Percentiles rank a stretch among this genome's conserved stretches.
phyloP scores from a whole-genome alignment of 1,139 yeast species.

The Neolecta irregularis region DNA sequence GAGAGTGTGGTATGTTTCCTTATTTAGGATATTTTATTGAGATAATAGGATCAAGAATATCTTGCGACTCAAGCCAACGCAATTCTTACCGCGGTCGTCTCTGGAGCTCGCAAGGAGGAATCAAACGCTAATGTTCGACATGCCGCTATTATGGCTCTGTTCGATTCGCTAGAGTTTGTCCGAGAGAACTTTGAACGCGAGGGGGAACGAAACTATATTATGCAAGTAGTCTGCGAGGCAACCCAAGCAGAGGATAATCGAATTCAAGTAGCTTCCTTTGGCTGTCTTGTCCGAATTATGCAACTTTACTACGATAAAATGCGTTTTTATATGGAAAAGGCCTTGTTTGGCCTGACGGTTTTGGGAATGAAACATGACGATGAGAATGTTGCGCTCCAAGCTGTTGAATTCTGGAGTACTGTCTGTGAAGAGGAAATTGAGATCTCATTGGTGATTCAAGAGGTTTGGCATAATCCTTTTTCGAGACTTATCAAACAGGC shows the following conservation, averaged over 20 bases:
- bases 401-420: slow-evolving; percentile 96
- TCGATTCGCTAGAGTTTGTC: slow-evolving; percentile 80
- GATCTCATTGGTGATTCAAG: slow-evolving; percentile 51
- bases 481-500: slow-evolving; percentile 4
- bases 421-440: slow-evolving; percentile 93
- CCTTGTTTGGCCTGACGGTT: slow-evolving; percentile 77
- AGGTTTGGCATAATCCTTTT: slow-evolving; percentile 28
- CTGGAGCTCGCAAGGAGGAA: slow-evolving; percentile 81
- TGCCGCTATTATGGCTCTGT: slow-evolving; percentile 84
- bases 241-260: slow-evolving; percentile 75
- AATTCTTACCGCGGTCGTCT: slow-evolving; percentile 85
- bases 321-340: slow-evolving; percentile 95
- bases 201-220: slow-evolving; percentile 88
- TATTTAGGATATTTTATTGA: background rate
- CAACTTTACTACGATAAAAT: slow-evolving; percentile 72
- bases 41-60: slow-evolving; percentile 54
- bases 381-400: slow-evolving; percentile 91
- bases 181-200: slow-evolving; percentile 77
- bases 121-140: slow-evolving; percentile 59
- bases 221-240: slow-evolving; percentile 98
- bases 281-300: slow-evolving; percentile 88
- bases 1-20: slow-evolving; percentile 42
- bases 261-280: slow-evolving; percentile 87
- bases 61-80: slow-evolving; percentile 79
- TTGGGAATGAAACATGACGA: slow-evolving; percentile 78